Conservation (phyloP, 1,284 basidiomycete species). For the Schizophyllum amplum region DNA sequence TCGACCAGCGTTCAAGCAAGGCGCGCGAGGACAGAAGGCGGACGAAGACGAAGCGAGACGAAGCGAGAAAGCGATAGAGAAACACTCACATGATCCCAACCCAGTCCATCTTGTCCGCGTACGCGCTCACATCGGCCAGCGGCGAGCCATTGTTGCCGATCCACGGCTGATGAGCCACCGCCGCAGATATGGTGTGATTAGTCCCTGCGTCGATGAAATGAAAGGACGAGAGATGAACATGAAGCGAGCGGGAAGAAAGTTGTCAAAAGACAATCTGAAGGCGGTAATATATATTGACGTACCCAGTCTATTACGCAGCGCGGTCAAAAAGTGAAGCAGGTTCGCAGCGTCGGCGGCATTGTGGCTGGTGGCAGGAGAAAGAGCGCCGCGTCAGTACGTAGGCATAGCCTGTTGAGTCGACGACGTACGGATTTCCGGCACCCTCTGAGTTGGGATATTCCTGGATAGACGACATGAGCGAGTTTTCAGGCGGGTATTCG, state of each 20-base stretch:
- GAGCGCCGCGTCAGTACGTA: neutral
- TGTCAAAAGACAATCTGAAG: too few species aligned
- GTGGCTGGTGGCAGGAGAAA: too few species aligned
- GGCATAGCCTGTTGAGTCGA: neutral
- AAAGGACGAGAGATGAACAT: neutral
- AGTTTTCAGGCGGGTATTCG: too few species aligned
- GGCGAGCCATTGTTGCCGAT: constrained; percentile 57
- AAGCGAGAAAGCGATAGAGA: neutral
- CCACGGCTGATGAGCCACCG: constrained; percentile 65
- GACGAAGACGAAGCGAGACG: neutral
- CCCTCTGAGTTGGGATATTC: constrained; percentile 71
- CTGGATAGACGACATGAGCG: too few species aligned
- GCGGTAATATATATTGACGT: too few species aligned
- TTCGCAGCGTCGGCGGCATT: constrained; percentile 56
- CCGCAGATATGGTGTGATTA: constrained; percentile 65
- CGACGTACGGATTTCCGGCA: constrained; percentile 49
- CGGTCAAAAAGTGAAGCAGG: constrained; percentile 53
- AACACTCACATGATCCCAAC: constrained; percentile 58
- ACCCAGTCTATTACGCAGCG: constrained; percentile 52
- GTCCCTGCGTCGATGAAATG: constrained; percentile 21
- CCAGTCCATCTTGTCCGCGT: constrained; percentile 63
- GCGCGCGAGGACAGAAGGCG: too few species aligned
- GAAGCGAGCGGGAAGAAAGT: too few species aligned
- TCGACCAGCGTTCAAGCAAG: too few species aligned
- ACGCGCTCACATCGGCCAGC: constrained; percentile 59